phyloP scores from a whole-genome alignment of 1,284 basidiomycete species.

The Acaromyces ingoldii region DNA sequence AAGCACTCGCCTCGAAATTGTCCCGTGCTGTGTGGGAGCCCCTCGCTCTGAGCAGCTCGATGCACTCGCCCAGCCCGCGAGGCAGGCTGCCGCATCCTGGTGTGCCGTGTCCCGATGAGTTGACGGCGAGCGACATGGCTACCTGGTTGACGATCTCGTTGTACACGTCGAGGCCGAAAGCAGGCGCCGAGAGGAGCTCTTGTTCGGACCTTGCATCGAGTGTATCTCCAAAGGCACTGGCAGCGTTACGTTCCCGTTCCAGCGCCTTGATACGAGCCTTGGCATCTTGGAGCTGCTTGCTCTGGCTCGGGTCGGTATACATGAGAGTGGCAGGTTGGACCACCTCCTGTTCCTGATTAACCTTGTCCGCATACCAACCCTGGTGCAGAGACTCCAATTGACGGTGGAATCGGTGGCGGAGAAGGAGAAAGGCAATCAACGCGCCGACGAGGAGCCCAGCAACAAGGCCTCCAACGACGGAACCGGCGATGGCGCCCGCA shows the following conservation, averaged over 20 bases:
- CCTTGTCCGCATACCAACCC: too few species aligned
- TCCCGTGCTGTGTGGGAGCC: neutral
- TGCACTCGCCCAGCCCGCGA: neutral
- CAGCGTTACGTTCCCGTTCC: constrained; percentile 3
- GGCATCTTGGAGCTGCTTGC: neutral
- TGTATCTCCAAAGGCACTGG: constrained; percentile 4
- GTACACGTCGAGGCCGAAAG: neutral
- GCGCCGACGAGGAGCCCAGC: neutral
- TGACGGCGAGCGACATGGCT: neutral
- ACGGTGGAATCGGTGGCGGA: neutral
- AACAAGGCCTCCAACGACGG: neutral
- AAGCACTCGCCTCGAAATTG: too few species aligned
- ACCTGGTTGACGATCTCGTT: neutral
- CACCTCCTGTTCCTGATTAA: too few species aligned
- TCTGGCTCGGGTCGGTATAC: neutral
- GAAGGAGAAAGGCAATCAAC: neutral
- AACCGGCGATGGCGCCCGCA: neutral
- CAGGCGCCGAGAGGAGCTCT: neutral
- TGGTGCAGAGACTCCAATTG: neutral
- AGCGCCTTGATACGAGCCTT: neutral
- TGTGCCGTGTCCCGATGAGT: neutral
- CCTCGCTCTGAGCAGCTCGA: neutral
- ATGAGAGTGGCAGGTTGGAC: neutral
- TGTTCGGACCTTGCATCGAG: neutral
- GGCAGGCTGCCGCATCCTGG: neutral